A percentile compares a stretch with the other conserved stretches of the same genome.
phyloP scores from a whole-genome alignment of 352 stramenopile species.

The Pythium chondricola region DNA sequence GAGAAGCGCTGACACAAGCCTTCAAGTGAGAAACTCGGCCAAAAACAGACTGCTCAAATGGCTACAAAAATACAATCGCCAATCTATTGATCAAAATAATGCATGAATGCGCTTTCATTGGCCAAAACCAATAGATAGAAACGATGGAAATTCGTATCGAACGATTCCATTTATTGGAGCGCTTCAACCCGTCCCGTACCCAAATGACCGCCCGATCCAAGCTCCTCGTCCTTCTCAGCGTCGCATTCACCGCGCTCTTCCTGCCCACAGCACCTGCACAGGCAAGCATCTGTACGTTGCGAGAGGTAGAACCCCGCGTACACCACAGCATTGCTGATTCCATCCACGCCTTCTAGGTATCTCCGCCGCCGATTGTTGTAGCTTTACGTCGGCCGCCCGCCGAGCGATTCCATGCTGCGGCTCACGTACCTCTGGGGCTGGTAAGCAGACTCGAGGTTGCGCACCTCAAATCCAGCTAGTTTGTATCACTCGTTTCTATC shows the following conservation, averaged over 20 bases:
- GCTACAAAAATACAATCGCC: constrained; percentile 1
- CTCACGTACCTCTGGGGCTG: constrained; percentile 15
- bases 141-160: no score
- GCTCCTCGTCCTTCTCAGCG: not conserved
- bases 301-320: no score
- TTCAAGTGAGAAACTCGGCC: no score
- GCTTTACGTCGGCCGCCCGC: constrained; percentile 18
- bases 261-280: not conserved
- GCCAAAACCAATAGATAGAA: not conserved
- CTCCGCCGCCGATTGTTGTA: constrained; percentile 26
- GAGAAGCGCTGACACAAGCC: no score
- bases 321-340: not conserved
- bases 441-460: no score
- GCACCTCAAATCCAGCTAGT: no score
- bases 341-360: constrained; percentile 8
- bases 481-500: no score
- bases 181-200: no score
- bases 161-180: no score
- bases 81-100: not conserved
- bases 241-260: not conserved
- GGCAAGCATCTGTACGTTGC: constrained; percentile 4
- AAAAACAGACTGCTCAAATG: constrained; percentile 2
- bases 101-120: not conserved
- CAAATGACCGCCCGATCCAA: not conserved
- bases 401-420: constrained; percentile 22